Percentiles rank a stretch among this genome's conserved stretches.
phyloP scores from a whole-genome alignment of 2,329 filamentous ascomycete genomes.

The Hirsutella minnesotensis region DNA sequence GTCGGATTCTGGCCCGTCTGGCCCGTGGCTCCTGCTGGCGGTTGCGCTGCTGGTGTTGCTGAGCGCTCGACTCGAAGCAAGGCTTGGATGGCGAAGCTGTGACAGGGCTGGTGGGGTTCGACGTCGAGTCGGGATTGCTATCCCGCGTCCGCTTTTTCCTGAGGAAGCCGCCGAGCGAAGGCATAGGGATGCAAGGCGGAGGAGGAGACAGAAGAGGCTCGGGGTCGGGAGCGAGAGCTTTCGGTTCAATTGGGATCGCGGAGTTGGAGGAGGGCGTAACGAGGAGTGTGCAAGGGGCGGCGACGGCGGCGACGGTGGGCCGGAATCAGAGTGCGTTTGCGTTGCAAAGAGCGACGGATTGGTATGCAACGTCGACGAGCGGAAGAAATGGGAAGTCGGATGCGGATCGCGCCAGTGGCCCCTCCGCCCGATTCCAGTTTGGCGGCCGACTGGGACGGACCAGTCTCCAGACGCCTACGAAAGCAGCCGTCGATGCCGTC shows the following conservation, averaged over 20 bases:
- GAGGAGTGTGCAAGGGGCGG: too few species aligned
- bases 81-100: conserved; percentile 42
- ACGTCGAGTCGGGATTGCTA: conserved; percentile 58
- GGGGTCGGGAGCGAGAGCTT: neutral
- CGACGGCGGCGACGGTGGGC: too few species aligned
- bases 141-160: conserved; percentile 99
- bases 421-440: too few species aligned
- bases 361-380: neutral
- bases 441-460: too few species aligned
- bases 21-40: conserved; percentile 7
- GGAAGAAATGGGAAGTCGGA: neutral
- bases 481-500: too few species aligned
- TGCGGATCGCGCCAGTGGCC: neutral
- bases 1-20: conserved; percentile 7
- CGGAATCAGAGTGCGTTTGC: neutral
- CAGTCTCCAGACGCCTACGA: too few species aligned
- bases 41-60: conserved; percentile 10
- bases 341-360: neutral
- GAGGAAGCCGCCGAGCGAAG: conserved; percentile 85
- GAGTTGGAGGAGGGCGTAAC: too few species aligned
- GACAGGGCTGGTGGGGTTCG: conserved; percentile 52
- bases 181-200: conserved; percentile 46
- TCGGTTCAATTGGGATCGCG: neutral
- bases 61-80: conserved; percentile 27
- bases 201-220: neutral